phyloP scores from a whole-genome alignment of 208 protist genomes.

The Trypanosoma brucei region DNA sequence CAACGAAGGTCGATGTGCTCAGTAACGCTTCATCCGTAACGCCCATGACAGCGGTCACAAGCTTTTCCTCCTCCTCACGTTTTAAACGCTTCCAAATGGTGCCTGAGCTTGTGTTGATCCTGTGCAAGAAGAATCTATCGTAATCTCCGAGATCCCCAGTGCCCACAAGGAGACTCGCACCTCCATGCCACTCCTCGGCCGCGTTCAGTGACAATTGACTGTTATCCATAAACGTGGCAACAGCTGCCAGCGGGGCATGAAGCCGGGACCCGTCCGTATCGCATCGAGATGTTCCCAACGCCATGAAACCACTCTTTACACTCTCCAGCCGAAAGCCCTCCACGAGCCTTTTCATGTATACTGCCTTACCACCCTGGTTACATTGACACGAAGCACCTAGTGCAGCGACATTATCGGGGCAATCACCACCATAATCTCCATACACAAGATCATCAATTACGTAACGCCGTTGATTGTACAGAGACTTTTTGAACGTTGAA shows the following conservation, averaged over 20 bases:
- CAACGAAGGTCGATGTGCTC: neutral
- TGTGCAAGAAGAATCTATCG: too few relatives aligned
- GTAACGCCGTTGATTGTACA: constrained; percentile 24
- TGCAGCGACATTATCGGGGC: neutral
- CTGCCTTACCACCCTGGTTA: constrained; percentile 14
- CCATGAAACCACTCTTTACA: neutral
- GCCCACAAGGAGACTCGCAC: too few relatives aligned
- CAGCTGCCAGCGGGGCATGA: neutral
- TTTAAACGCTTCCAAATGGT: too few relatives aligned
- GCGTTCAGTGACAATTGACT: neutral
- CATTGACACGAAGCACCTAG: constrained; percentile 10
- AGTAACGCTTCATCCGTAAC: neutral
- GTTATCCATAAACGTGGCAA: neutral
- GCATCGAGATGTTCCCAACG: constrained; percentile 5
- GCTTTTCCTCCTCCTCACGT: neutral
- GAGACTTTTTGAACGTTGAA: constrained; percentile 7
- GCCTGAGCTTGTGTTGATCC: too few relatives aligned
- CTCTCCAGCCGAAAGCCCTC: neutral
- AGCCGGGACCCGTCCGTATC: neutral
- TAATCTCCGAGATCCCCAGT: too few relatives aligned
- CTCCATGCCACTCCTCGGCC: too few relatives aligned
- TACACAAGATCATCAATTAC: constrained; percentile 19
- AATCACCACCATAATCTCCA: constrained; percentile 21
- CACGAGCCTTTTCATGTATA: constrained; percentile 10
- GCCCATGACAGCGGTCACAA: neutral